phyloP scores from a whole-genome alignment of 1,284 basidiomycete species.

The Papiliotrema terrestris region DNA sequence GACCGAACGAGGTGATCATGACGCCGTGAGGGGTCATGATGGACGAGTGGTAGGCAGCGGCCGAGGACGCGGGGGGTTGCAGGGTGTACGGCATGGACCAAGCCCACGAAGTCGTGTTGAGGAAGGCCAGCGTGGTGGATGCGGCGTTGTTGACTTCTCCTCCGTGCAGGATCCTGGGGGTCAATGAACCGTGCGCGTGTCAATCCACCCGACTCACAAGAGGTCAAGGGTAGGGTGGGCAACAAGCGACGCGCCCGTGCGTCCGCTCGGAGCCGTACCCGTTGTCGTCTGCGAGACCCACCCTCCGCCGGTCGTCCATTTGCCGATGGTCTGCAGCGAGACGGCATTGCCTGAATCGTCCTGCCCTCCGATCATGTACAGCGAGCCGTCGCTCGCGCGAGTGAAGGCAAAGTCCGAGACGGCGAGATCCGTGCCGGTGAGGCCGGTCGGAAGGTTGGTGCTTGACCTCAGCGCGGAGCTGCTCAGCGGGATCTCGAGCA shows the following conservation, averaged over 20 bases:
- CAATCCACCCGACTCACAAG: constrained; percentile 18
- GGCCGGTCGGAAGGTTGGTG: constrained; percentile 21
- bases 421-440: constrained; percentile 37
- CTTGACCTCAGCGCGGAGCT: constrained; percentile 23
- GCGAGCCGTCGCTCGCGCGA: constrained; percentile 22
- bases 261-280: constrained; percentile 39
- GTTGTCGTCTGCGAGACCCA: constrained; percentile 36
- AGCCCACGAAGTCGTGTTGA: constrained; percentile 44
- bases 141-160: constrained; percentile 31
- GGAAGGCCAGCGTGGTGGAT: constrained; percentile 32
- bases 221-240: constrained; percentile 42
- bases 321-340: constrained; percentile 30
- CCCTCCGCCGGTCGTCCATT: constrained; percentile 34
- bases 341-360: constrained; percentile 36
- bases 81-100: constrained; percentile 44
- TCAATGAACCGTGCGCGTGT: background rate
- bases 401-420: constrained; percentile 46
- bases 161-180: constrained; percentile 38
- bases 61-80: constrained; percentile 37
- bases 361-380: constrained; percentile 44
- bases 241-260: constrained; percentile 44
- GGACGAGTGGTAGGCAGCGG: constrained; percentile 43
- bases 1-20: constrained; percentile 47
- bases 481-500: constrained; percentile 32
- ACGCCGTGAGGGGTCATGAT: constrained; percentile 48